Evolutionary conservation across 1,139 yeast genomes (phyloP), one percentile per base, ranked within the genome.

Genomic region (Candida smagusa): DNA sequence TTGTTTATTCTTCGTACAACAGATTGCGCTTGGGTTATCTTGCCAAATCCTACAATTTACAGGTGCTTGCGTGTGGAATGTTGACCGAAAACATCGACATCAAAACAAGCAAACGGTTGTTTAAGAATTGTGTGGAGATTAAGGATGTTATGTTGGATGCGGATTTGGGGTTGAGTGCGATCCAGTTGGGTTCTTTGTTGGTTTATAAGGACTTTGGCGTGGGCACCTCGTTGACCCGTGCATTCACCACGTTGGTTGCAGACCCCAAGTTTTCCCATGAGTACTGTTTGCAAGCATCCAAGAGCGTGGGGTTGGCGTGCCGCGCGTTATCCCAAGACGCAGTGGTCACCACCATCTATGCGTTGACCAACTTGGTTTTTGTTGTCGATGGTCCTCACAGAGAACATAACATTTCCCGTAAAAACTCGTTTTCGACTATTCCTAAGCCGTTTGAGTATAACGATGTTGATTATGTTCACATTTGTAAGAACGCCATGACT

Each of bases 261-360:
- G 65, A 72, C 43, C 78, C 79, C 21, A 53, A 56, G 33, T 61
- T 69, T 35, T 52, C 50, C 22, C 40, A 57, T 35, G 45, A 48
- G 6, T 62, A 62, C 44, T 64, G 68, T 48, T 37, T 47, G 12
- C 45, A 46, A 8, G 71, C 72, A 6, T 64, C 74, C 4, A 58
- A 59, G 41, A 56, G 69, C 43, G 68, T 72, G 37, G 76, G 77
- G 4, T 49, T 65, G 44, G 75, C 76, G 21, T 59, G 72, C 46
- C 72, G 65, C 44, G 66, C 67, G 12, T 58, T 78, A 38, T 69
- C 85, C 19, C 94, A 88, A 53, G 97, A 89, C 57, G 80, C 87
- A 0, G 81, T 85, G 12, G 87, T 89, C 9, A 84, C 96, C n/a
- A 77, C 92, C 2, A 81, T 92, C 39, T 92, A 92, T 58, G 83